phyloP scores from a whole-genome alignment of 768 basidiomycete genomes.

The Harrya chromipes region DNA sequence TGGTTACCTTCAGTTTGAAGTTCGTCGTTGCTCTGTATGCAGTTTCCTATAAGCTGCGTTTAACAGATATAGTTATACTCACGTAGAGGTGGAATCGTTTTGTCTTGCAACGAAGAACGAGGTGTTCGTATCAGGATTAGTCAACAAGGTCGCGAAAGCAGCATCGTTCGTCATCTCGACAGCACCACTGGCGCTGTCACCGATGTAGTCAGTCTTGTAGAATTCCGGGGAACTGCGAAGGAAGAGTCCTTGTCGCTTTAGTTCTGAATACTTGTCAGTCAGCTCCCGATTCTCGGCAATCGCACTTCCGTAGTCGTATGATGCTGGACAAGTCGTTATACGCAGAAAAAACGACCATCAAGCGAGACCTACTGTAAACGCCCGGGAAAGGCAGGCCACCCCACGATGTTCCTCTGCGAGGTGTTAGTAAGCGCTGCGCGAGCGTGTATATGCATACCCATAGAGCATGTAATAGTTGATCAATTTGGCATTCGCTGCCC shows the following conservation, averaged over 20 bases:
- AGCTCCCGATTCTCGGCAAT: slow-evolving; percentile 67
- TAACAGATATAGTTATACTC: slow-evolving; percentile 20
- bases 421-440: neutral
- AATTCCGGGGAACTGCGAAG: slow-evolving; percentile 76
- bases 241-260: slow-evolving; percentile 78
- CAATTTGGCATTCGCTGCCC: slow-evolving; percentile 79
- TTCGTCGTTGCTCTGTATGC: slow-evolving; percentile 29
- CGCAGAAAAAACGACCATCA: neutral
- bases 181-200: slow-evolving; percentile 52
- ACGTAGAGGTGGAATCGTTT: slow-evolving; percentile 64
- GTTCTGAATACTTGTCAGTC: slow-evolving; percentile 67
- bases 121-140: slow-evolving; percentile 63
- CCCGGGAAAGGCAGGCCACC: slow-evolving; percentile 77
- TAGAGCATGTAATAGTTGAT: slow-evolving; percentile 86
- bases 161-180: slow-evolving; percentile 41
- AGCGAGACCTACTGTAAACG: slow-evolving; percentile 50
- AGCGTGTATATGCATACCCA: slow-evolving; percentile 43
- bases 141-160: slow-evolving; percentile 59
- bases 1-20: slow-evolving; percentile 62
- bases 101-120: slow-evolving; percentile 74
- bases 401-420: slow-evolving; percentile 76
- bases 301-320: slow-evolving; percentile 80
- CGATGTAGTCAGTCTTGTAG: slow-evolving; percentile 75
- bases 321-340: slow-evolving; percentile 31
- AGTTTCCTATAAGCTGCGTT: neutral